Evolutionary conservation across 257 asterid species (phyloP).

Genomic region (Forsythia viridissima): DNA sequence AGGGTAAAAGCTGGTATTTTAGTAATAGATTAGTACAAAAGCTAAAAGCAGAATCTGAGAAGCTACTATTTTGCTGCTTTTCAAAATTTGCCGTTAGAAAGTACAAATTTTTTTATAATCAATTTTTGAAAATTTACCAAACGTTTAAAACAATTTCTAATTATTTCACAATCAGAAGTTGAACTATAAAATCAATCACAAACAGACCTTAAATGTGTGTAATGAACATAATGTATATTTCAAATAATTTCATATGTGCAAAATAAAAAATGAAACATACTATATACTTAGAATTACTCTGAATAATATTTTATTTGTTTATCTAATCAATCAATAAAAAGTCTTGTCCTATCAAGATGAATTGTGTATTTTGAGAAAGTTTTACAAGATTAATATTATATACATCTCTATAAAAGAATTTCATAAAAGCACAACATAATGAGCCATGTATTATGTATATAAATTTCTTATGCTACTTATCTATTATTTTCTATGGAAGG

Average conservation of each 20-base stretch:
- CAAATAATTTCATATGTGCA: background rate
- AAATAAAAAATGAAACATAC: background rate
- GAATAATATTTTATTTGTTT: background rate
- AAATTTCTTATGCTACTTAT: background rate
- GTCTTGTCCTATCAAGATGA: background rate
- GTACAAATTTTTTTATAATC: too few relatives aligned
- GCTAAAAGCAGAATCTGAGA: too few relatives aligned
- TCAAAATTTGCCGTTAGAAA: too few relatives aligned
- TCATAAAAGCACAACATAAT: background rate
- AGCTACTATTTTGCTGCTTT: too few relatives aligned
- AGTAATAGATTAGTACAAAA: too few relatives aligned
- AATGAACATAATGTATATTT: background rate
- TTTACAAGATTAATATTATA: background rate
- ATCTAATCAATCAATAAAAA: background rate
- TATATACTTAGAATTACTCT: background rate
- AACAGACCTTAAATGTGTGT: background rate
- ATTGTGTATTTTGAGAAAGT: background rate
- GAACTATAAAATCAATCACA: too few relatives aligned
- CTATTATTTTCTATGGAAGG: background rate
- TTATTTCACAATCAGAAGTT: too few relatives aligned
- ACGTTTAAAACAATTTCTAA: too few relatives aligned
- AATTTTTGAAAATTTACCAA: too few relatives aligned
- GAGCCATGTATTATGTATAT: background rate
- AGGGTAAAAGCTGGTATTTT: too few relatives aligned
- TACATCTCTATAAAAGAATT: background rate